Evolutionary conservation across 2,329 filamentous ascomycete species (phyloP).

Genomic region (Calonectria pseudoturangicola): DNA sequence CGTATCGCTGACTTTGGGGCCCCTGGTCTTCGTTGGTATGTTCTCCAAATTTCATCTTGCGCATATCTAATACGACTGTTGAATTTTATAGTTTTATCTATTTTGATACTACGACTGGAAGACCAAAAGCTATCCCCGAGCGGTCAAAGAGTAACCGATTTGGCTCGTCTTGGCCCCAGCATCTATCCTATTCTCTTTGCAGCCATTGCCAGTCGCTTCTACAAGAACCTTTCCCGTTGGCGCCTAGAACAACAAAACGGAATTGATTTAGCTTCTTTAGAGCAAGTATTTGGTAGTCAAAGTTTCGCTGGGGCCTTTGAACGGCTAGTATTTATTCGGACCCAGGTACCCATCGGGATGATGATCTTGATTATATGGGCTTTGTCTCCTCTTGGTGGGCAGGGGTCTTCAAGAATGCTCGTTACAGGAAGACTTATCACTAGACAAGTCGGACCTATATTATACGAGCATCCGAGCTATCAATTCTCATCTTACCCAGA

Average conservation of each 20-base stretch:
- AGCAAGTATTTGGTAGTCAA: constrained; percentile 39
- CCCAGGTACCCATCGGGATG: constrained; percentile 2
- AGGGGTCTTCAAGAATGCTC: constrained; percentile 29
- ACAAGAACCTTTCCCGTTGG: constrained; percentile 36
- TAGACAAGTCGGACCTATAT: background rate
- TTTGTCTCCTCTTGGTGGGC: constrained; percentile 35
- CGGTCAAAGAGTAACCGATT: constrained; percentile 11
- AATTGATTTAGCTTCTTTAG: constrained; percentile 26
- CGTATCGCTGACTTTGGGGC: too few species aligned
- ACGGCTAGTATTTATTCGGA: constrained; percentile 21
- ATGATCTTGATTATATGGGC: constrained; percentile 20
- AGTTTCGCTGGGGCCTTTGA: constrained; percentile 37
- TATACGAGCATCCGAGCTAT: constrained; percentile 28
- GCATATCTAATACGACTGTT: too few species aligned
- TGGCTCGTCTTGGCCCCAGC: constrained; percentile 29
- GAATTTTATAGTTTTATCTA: too few species aligned
- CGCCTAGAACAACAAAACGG: constrained; percentile 27
- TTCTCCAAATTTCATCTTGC: too few species aligned
- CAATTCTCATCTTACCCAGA: constrained; percentile 12
- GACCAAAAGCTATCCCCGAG: constrained; percentile 7
- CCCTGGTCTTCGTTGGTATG: too few species aligned
- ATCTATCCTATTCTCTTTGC: constrained; percentile 39
- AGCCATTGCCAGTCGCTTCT: constrained; percentile 31
- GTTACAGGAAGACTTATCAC: background rate
- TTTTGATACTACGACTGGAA: constrained; percentile 26